Percentiles rank a stretch among this genome's conserved stretches.
Evolutionary conservation across 192 early-diverging fungal species (phyloP).

Genomic region (Backusella sp.): DNA sequence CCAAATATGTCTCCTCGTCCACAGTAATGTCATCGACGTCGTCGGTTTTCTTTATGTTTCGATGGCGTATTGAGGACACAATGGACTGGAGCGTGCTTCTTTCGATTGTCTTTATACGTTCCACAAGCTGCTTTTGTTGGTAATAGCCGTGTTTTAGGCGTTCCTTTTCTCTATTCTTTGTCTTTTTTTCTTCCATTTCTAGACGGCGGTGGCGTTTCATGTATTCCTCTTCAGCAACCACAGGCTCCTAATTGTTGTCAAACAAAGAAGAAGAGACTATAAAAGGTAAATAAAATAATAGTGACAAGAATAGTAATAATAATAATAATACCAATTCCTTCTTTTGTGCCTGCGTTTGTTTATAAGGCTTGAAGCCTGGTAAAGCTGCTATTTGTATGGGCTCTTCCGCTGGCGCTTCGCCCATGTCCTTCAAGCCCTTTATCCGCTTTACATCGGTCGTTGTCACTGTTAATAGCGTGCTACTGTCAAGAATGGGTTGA

Average conservation of each 20-base stretch:
- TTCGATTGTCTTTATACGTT: slow-evolving; percentile 48
- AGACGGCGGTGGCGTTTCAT: slow-evolving; percentile 50
- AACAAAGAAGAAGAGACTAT: not conserved
- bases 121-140: slow-evolving; percentile 51
- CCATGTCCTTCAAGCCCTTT: not conserved
- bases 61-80: slow-evolving; percentile 24
- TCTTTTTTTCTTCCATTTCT: slow-evolving; percentile 53
- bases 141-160: slow-evolving; percentile 51
- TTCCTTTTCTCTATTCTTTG: slow-evolving; percentile 59
- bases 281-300: not conserved
- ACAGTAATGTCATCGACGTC: not conserved
- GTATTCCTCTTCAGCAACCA: slow-evolving; percentile 42
- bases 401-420: not conserved
- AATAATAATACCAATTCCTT: not conserved
- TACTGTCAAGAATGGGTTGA: not conserved
- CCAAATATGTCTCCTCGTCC: slow-evolving; percentile 17
- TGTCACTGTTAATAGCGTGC: not conserved
- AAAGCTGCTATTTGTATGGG: not conserved
- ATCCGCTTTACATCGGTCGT: not conserved
- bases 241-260: slow-evolving; percentile 15
- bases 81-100: slow-evolving; percentile 30
- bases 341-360: not conserved
- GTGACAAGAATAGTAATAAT: not conserved
- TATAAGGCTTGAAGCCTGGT: not conserved
- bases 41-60: slow-evolving; percentile 1